A percentile compares a stretch with the other conserved stretches of the same genome.
Conservation (phyloP, 2,329 filamentous ascomycete species). For the Ceratocystis diversiconidia region DNA sequence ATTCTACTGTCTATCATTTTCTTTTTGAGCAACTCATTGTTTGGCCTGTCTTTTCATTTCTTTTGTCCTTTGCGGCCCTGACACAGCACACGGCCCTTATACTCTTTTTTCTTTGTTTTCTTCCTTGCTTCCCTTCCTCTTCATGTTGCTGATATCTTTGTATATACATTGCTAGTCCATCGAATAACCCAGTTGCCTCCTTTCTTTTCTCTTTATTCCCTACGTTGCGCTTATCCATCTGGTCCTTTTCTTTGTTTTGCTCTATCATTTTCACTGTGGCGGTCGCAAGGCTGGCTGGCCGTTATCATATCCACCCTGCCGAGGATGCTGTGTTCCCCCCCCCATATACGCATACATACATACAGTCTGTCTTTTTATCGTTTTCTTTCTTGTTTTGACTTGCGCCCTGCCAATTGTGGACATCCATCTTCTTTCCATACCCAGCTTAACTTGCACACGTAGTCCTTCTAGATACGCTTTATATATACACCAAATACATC, state of each 20-base stretch:
- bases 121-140: neutral
- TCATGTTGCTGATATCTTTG: neutral
- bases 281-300: neutral
- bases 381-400: neutral
- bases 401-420: too few relatives aligned
- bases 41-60: neutral
- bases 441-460: too few relatives aligned
- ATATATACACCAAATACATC: too few relatives aligned
- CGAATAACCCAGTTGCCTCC: neutral
- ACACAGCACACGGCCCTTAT: too few relatives aligned
- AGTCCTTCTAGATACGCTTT: too few relatives aligned
- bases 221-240: neutral
- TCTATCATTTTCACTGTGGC: neutral
- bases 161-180: neutral
- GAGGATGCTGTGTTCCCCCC: too few relatives aligned
- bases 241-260: neutral
- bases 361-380: neutral
- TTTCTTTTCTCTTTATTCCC: slow-evolving; percentile 1
- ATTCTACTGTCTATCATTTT: neutral
- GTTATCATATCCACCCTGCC: neutral
- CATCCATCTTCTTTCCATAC: too few relatives aligned
- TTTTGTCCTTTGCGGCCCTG: neutral
- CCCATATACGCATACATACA: neutral
- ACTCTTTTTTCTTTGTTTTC: neutral
- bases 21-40: neutral